Evolutionary conservation across 176 grass and related monocot species (phyloP).

Genomic region (Oryza glumipatula): DNA sequence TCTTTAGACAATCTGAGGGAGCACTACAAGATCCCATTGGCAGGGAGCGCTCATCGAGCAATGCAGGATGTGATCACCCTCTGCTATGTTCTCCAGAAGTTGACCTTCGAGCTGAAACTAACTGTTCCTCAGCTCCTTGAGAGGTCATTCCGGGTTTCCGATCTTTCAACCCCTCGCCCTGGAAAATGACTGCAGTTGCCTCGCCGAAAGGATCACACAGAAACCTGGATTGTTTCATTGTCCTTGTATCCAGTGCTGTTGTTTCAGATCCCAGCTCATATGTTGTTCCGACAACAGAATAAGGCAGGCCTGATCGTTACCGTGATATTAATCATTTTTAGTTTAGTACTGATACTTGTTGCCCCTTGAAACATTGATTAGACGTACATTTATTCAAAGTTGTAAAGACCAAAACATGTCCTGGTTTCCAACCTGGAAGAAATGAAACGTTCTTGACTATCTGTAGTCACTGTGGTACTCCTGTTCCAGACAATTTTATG

Average conservation of each 20-base stretch:
- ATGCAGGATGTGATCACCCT: slow-evolving; percentile 75
- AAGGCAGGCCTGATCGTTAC: slow-evolving; percentile 33
- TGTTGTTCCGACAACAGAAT: slow-evolving; percentile 40
- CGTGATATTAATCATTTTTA: slow-evolving; percentile 17
- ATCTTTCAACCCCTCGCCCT: slow-evolving; percentile 24
- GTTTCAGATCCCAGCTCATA: slow-evolving; percentile 33
- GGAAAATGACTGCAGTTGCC: slow-evolving; percentile 33
- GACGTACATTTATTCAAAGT: slow-evolving; percentile 21
- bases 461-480: neutral
- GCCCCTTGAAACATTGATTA: slow-evolving; percentile 28
- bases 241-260: slow-evolving; percentile 38
- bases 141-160: slow-evolving; percentile 55
- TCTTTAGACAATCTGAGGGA: slow-evolving; percentile 53
- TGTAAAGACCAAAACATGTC: neutral
- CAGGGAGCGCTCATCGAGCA: slow-evolving; percentile 61
- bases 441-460: slow-evolving; percentile 31
- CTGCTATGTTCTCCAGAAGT: slow-evolving; percentile 70
- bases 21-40: slow-evolving; percentile 56
- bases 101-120: slow-evolving; percentile 73
- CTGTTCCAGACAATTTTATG: neutral
- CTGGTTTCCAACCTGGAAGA: neutral
- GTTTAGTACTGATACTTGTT: slow-evolving; percentile 33
- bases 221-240: slow-evolving; percentile 37
- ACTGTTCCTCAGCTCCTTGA: slow-evolving; percentile 67
- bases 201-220: neutral